Base-by-base conservation (phyloP, 169 alveolate species). In the Cryptosporidium ubiquitum region DNA sequence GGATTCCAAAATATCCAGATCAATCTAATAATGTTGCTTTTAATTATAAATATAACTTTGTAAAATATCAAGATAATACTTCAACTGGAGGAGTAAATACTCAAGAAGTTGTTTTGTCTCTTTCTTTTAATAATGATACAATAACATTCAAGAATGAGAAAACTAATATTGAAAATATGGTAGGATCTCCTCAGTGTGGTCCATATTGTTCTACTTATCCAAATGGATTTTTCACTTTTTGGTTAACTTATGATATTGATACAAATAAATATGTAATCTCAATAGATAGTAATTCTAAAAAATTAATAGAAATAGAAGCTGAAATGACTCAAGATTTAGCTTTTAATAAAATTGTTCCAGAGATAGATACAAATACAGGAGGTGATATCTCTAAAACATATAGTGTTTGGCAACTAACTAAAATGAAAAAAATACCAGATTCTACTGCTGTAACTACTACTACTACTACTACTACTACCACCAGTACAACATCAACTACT, bases 121-220 rank as follows among this genome's bases (percentile, higher is more conserved):
- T 73, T n/a, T 73, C 69, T 7, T 57, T 37, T 58, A 55, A 35
- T 26, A 73, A 73, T 20, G 40, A 57, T 1, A 73, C 85, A 0
- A 52, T 73, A 6, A 35, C 35, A 26, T 73, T 73, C 31, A 73
- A 20, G 57, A 73, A 73, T 40, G 85, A 73, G 39, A 55, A 52
- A 57, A 55, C 85, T 5, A n/a, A n/a, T 31, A 42, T 39, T 2
- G 70, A 73, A 26, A 20, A 16, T 1, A 29, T 52, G 51, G 85
- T 2, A 55, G 85, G 26, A 0, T 51, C 85, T 1, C 85, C 85
- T 4, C 85, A 73, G 33, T 73, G 85, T 73, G 85, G 85, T 33
- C 85, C 85, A 0, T 73, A 73, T 35, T 73, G 85, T 9, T 73
- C 85, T 0, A 73, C 85, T 5, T 73, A 73, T 55, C 85, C 85